Percentiles rank a stretch among this genome's conserved stretches.
These are phyloP conservation scores for Wickerhamiella hasegawae DNA, from an alignment of 805 yeast species.

Conservation along the genomic window DNA sequence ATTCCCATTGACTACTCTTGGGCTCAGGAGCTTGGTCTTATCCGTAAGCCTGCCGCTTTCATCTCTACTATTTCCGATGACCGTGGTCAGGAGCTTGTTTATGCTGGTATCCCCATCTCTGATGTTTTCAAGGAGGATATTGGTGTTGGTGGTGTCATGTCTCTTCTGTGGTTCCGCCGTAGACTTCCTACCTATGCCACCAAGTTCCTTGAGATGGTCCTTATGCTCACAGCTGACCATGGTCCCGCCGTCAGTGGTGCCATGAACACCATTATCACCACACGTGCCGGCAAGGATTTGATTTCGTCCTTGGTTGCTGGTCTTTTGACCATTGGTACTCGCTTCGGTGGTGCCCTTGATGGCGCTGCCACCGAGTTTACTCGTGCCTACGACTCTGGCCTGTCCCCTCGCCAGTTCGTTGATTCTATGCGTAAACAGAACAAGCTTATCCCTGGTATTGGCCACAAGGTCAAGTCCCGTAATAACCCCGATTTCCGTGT, in stretches of 20 bases:
- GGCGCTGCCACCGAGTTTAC: slow-evolving; percentile 33
- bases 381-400: slow-evolving; percentile 28
- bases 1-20: slow-evolving; percentile 32
- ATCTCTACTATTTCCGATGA: slow-evolving; percentile 33
- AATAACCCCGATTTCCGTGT: slow-evolving; percentile 34
- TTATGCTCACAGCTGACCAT: slow-evolving; percentile 33
- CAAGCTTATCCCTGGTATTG: slow-evolving; percentile 32
- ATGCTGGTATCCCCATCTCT: slow-evolving; percentile 32
- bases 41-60: slow-evolving; percentile 33
- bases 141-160: slow-evolving; percentile 33
- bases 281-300: slow-evolving; percentile 32
- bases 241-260: slow-evolving; percentile 34
- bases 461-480: slow-evolving; percentile 32
- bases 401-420: slow-evolving; percentile 30
- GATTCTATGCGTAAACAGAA: slow-evolving; percentile 32
- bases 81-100: slow-evolving; percentile 31
- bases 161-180: slow-evolving; percentile 31
- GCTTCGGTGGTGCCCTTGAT: slow-evolving; percentile 32
- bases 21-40: slow-evolving; percentile 33
- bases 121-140: slow-evolving; percentile 32
- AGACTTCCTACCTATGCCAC: slow-evolving; percentile 29
- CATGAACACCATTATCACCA: slow-evolving; percentile 32
- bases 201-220: slow-evolving; percentile 32
- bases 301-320: slow-evolving; percentile 32
- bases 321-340: slow-evolving; percentile 29